Evolutionary conservation across 2,329 filamentous ascomycete genomes (phyloP).

Genomic region (Pseudogymnoascus sp.): DNA sequence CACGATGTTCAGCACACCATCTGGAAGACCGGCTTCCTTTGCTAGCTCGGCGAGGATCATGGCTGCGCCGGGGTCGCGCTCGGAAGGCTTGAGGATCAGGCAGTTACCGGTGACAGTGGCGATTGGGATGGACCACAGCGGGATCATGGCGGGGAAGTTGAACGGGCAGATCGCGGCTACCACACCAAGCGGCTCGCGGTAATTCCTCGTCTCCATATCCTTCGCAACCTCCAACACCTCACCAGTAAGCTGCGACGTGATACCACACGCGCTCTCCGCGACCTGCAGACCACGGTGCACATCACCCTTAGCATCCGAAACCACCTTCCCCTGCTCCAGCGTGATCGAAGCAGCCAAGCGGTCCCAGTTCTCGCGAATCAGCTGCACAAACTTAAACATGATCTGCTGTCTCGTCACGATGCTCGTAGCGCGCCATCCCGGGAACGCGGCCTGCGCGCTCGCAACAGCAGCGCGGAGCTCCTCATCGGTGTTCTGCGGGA

Average conservation of each 20-base stretch:
- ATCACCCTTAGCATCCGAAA: slow-evolving; percentile 73
- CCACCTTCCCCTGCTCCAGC: slow-evolving; percentile 81
- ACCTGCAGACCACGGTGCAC: slow-evolving; percentile 77
- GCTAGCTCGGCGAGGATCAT: slow-evolving; percentile 80
- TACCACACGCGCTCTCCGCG: slow-evolving; percentile 71
- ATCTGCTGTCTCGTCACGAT: slow-evolving; percentile 70
- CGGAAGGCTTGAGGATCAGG: slow-evolving; percentile 75
- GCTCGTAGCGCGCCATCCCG: slow-evolving; percentile 62
- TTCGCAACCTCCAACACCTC: slow-evolving; percentile 79
- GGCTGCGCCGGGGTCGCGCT: slow-evolving; percentile 73
- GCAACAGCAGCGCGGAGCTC: slow-evolving; percentile 69
- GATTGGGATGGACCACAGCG: slow-evolving; percentile 82
- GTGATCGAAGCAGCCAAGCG: slow-evolving; percentile 76
- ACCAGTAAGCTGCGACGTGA: slow-evolving; percentile 73
- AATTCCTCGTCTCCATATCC: slow-evolving; percentile 82
- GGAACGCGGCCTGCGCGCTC: slow-evolving; percentile 68
- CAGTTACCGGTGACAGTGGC: slow-evolving; percentile 80
- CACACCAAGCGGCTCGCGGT: slow-evolving; percentile 72
- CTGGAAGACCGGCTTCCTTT: slow-evolving; percentile 71
- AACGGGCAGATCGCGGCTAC: slow-evolving; percentile 81
- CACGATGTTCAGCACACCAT: slow-evolving; percentile 74
- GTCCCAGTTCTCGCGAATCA: slow-evolving; percentile 81
- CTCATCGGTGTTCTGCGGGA: slow-evolving; percentile 70
- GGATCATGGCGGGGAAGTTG: slow-evolving; percentile 90
- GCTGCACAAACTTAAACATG: slow-evolving; percentile 75